These are phyloP conservation scores for Musa schizocarpa DNA, from an alignment of 176 grass and related monocot genomes.

Conservation along the genomic window DNA sequence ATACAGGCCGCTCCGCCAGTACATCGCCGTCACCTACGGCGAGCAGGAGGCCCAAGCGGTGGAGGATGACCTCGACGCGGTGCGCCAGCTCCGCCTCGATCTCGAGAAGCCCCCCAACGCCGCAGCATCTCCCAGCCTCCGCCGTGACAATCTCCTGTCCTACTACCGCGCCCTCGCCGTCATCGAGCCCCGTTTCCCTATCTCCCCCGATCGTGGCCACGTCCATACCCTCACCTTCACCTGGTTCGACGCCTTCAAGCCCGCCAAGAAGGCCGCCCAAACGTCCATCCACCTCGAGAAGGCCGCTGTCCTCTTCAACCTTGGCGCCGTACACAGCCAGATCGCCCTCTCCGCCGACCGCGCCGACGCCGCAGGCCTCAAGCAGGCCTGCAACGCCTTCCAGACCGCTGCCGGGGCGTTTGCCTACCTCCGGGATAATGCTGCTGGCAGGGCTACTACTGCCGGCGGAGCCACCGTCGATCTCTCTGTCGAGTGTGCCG, in stretches of 20 bases:
- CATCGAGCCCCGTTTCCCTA: slow-evolving; percentile 84
- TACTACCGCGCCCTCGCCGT: slow-evolving; percentile 62
- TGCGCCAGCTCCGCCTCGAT: slow-evolving; percentile 58
- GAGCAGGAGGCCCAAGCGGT: slow-evolving; percentile 70
- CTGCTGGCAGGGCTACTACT: slow-evolving; percentile 52
- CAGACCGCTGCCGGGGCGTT: slow-evolving; percentile 73
- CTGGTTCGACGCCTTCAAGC: slow-evolving; percentile 87
- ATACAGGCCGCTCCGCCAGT: slow-evolving; percentile 75
- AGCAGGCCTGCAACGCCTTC: slow-evolving; percentile 65
- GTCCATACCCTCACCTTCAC: slow-evolving; percentile 81
- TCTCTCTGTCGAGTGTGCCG: slow-evolving; percentile 65
- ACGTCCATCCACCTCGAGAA: slow-evolving; percentile 73
- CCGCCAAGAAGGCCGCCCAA: slow-evolving; percentile 45
- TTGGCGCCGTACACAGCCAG: slow-evolving; percentile 72
- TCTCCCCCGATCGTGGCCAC: slow-evolving; percentile 61
- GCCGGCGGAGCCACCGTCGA: slow-evolving; percentile 59
- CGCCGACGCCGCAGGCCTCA: slow-evolving; percentile 52
- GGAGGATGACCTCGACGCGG: slow-evolving; percentile 60
- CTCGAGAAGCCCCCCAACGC: slow-evolving; percentile 43
- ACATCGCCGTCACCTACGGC: slow-evolving; percentile 71
- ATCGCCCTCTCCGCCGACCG: slow-evolving; percentile 72
- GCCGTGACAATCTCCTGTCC: slow-evolving; percentile 54
- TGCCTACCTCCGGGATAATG: slow-evolving; percentile 58
- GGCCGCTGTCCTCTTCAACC: slow-evolving; percentile 75
- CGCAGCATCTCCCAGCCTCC: slow-evolving; percentile 39